Evolutionary conservation across 768 basidiomycete genomes (phyloP), one percentile per base, ranked within the genome.

Genomic region (Lepiota venenata): DNA sequence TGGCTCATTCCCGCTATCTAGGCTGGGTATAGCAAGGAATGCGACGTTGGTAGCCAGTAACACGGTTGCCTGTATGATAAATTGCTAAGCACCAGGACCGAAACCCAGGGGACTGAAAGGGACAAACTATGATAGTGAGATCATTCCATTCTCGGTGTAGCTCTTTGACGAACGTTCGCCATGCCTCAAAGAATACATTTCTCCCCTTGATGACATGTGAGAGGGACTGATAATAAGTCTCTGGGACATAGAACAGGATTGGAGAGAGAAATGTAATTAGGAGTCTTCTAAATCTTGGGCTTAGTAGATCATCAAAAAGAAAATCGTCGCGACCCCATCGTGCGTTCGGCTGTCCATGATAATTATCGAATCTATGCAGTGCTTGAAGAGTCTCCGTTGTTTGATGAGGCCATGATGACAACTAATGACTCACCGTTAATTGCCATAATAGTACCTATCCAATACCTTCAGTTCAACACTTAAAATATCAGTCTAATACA

Each of bases 21-120:
- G 66, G 36, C 68, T 74, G 47, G 72, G 71, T 39, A 85, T 83
- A 1, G 82, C 77, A n/a, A 87, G 67, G 58, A 85, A 83, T 0
- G 74, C 78, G 0, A 87, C 79, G 46, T 84, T 84, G 11, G 79
- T 80, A 36, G 77, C 79, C 18, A 86, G 61, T 14, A 86, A 66
- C 2, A 85, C 81, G 0, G 80, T 81, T 1, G 75, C 76, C 83
- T 85, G 39, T 9, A 47, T 16, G 38, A 14, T 44, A 15, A 14
- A 47, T 20, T 27, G 18, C 39, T 40, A n/a, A n/a, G 3, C 2
- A 15, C 16, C 18, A 54, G 37, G 47, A 15, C 18, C 32, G 38
- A 38, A 37, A 20, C 42, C 10, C 35, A 53, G 25, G 25, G 2
- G 5, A 2, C 37, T 41, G 14, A 16, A 16, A 4, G 25, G 16